Evolutionary conservation across 1,139 yeast species (phyloP).

Genomic region (Kodamaea derodonti): DNA sequence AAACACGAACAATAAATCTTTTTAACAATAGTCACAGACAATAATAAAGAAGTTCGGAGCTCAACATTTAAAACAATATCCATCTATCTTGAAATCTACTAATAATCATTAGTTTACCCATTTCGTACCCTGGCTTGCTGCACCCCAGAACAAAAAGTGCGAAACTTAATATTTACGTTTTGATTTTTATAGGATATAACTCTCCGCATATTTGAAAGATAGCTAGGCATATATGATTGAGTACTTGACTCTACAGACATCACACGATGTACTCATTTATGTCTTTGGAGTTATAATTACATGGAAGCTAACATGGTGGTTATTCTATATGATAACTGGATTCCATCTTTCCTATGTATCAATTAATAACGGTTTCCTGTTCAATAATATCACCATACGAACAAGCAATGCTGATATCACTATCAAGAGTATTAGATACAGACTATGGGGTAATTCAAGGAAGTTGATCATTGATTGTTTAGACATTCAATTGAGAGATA

Average conservation of each 20-base stretch:
- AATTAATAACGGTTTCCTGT: constrained; percentile 39
- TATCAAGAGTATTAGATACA: constrained; percentile 26
- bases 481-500: not conserved
- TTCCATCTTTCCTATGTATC: constrained; percentile 30
- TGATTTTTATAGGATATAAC: too few species aligned
- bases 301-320: constrained; percentile 28
- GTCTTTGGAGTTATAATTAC: constrained; percentile 7
- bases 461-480: constrained; percentile 21
- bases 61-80: too few species aligned
- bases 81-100: not conserved
- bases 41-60: too few species aligned
- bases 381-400: constrained; percentile 27
- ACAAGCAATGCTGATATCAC: constrained; percentile 13
- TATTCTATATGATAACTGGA: constrained; percentile 28
- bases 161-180: not conserved
- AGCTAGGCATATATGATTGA: too few species aligned
- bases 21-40: too few species aligned
- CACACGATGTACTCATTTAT: constrained; percentile 8
- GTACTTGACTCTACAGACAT: constrained; percentile 5
- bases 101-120: not conserved
- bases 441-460: constrained; percentile 41
- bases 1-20: too few species aligned
- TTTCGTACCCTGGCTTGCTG: not conserved
- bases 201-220: too few species aligned
- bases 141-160: not conserved